phyloP scores from a whole-genome alignment of 257 asterid species.

The Misopates orontium region DNA sequence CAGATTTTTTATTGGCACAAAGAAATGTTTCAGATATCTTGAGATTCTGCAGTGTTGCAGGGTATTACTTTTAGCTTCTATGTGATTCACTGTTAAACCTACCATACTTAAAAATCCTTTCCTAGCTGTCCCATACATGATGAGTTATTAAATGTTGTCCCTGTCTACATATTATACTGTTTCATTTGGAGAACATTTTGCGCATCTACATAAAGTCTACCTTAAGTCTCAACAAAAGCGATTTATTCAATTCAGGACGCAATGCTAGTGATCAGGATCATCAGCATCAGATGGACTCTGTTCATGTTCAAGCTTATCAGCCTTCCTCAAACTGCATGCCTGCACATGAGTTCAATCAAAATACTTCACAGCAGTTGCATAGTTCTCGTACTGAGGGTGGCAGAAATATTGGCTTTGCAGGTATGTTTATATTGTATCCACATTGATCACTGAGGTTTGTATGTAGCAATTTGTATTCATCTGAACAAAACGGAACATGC shows the following conservation, averaged over 20 bases:
- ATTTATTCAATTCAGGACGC: slow-evolving; percentile 7
- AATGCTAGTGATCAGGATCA: background rate
- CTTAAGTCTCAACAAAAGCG: background rate
- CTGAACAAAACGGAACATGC: no score
- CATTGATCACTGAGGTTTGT: background rate
- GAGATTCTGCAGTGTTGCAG: no score
- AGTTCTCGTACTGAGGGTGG: slow-evolving; percentile 24
- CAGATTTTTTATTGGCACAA: no score
- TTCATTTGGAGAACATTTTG: no score
- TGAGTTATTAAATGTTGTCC: no score
- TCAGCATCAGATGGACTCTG: background rate
- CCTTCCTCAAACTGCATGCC: slow-evolving; percentile 19
- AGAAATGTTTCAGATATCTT: no score
- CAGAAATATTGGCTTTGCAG: slow-evolving; percentile 22
- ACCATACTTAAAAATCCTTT: no score
- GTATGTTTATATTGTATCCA: background rate
- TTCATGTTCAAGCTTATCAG: background rate
- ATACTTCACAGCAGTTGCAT: slow-evolving; percentile 16
- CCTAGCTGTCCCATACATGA: no score
- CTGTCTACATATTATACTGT: no score
- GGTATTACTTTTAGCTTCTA: no score
- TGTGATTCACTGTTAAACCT: no score
- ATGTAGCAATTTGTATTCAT: background rate
- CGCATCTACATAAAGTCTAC: slow-evolving; percentile 3
- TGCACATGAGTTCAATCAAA: slow-evolving; percentile 8